Conservation (phyloP, 1,284 basidiomycete genomes). For the Moniliophthora roreri region DNA sequence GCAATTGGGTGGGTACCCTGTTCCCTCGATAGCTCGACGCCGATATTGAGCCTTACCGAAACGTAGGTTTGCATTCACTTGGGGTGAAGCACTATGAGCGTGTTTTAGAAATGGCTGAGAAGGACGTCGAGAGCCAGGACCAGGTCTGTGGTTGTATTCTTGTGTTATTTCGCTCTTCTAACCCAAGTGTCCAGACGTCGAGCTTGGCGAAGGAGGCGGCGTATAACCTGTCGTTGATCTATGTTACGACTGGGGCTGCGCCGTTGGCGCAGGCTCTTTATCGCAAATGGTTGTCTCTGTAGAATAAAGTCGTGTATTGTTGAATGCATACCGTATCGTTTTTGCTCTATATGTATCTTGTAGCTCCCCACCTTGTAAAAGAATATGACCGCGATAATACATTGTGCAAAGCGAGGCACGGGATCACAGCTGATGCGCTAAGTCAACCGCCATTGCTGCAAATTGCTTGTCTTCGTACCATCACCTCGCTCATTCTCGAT, state of each 20-base stretch:
- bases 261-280: slow-evolving; percentile 66
- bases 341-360: too few relatives aligned
- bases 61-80: slow-evolving; percentile 72
- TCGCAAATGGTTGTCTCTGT: slow-evolving; percentile 68
- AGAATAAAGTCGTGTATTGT: slow-evolving; percentile 18
- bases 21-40: background rate
- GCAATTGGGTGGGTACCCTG: slow-evolving; percentile 65
- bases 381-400: too few relatives aligned
- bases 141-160: background rate
- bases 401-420: too few relatives aligned
- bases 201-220: slow-evolving; percentile 70
- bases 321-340: too few relatives aligned
- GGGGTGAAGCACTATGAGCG: slow-evolving; percentile 84
- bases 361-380: too few relatives aligned
- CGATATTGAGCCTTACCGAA: slow-evolving; percentile 2
- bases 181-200: slow-evolving; percentile 3
- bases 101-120: slow-evolving; percentile 64
- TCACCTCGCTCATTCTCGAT: too few relatives aligned
- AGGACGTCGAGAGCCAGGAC: slow-evolving; percentile 12
- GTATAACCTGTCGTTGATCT: slow-evolving; percentile 86
- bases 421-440: too few relatives aligned
- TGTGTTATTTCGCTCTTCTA: background rate
- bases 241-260: slow-evolving; percentile 72
- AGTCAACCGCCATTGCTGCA: too few relatives aligned
- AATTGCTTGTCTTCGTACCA: too few relatives aligned